phyloP scores from a whole-genome alignment of 148 eudicot species.

The Pharnaceum exiguum region DNA sequence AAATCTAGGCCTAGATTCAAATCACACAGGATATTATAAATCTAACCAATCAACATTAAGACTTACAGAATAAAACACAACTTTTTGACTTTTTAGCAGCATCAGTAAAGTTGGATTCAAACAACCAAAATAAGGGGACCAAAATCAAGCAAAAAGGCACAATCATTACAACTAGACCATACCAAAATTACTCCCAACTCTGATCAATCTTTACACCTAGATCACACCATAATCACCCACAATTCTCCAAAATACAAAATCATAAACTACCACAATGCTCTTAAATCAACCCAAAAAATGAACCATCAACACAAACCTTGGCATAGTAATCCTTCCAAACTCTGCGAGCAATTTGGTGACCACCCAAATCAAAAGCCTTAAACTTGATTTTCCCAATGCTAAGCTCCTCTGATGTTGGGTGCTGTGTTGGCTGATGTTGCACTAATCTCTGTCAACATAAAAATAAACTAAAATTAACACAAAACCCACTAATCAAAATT shows the following conservation, averaged over 20 bases:
- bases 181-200: neutral
- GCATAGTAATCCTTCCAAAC: constrained; percentile 81
- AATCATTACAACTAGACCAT: neutral
- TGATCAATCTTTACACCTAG: too few species aligned
- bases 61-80: too few species aligned
- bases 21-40: neutral
- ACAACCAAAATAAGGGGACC: neutral
- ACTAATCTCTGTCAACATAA: constrained; percentile 42
- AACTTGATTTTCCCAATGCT: constrained; percentile 76
- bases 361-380: constrained; percentile 86
- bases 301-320: constrained; percentile 28
- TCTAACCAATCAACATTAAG: neutral
- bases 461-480: neutral
- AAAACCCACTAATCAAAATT: too few species aligned
- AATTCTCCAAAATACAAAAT: neutral
- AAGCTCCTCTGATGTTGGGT: constrained; percentile 73
- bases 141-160: neutral
- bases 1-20: neutral
- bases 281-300: neutral
- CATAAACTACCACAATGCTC: neutral
- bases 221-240: neutral
- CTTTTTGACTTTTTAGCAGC: neutral
- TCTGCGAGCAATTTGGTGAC: constrained; percentile 72
- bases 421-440: constrained; percentile 77
- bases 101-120: neutral